Percentiles rank a stretch among this genome's conserved stretches.
phyloP scores from a whole-genome alignment of 2,329 filamentous ascomycete genomes.

The Paraphoma sp. region DNA sequence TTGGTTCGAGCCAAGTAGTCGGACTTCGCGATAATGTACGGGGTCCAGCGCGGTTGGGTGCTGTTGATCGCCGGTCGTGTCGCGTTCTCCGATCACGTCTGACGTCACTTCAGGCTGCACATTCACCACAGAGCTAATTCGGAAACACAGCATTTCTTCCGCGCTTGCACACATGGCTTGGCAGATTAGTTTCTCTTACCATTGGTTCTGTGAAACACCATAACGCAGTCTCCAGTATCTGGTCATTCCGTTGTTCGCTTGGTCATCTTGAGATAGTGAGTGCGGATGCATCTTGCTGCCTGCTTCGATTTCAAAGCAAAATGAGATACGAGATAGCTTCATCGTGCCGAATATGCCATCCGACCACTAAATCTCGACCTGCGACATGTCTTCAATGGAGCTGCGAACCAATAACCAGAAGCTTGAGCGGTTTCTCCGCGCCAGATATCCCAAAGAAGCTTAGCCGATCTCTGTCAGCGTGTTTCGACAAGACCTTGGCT shows the following conservation, averaged over 20 bases:
- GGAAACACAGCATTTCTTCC: neutral
- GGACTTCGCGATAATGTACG: neutral
- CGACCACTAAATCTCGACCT: neutral
- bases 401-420: neutral
- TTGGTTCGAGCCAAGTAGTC: neutral
- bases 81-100: neutral
- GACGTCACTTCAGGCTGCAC: neutral
- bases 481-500: neutral
- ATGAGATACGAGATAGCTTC: neutral
- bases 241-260: too few relatives aligned
- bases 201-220: too few relatives aligned
- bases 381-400: neutral
- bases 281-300: neutral
- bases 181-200: too few relatives aligned
- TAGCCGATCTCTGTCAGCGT: neutral
- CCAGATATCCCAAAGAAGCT: neutral
- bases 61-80: neutral
- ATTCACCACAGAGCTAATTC: neutral
- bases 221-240: too few relatives aligned
- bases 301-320: too few relatives aligned
- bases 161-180: neutral
- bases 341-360: neutral
- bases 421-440: too few relatives aligned
- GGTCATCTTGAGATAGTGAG: too few relatives aligned
- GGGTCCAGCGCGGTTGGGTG: neutral